Evolutionary conservation across 2,329 filamentous ascomycete species (phyloP).

Genomic region (Huntiella savannae): DNA sequence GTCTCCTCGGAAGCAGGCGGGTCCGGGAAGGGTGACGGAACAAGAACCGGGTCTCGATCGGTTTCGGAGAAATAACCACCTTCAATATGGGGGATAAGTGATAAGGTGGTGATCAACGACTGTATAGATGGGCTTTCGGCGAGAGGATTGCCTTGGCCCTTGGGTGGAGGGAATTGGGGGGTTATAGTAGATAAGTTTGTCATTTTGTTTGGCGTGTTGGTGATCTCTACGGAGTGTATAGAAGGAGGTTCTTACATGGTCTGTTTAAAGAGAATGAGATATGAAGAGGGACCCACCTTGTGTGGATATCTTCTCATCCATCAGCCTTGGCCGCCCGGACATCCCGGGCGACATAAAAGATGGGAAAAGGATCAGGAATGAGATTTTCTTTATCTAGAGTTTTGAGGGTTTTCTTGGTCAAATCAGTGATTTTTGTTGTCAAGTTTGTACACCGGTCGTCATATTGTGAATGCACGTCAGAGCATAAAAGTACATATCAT

Average conservation of each 20-base stretch:
- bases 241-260: background rate
- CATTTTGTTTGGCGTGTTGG: background rate
- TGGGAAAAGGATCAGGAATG: background rate
- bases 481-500: too few species aligned
- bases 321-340: background rate
- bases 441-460: too few species aligned
- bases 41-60: constrained; percentile 29
- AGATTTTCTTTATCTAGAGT: background rate
- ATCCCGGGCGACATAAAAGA: background rate
- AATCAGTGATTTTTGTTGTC: too few species aligned
- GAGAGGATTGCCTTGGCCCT: background rate
- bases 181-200: constrained; percentile 11
- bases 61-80: constrained; percentile 47
- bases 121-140: constrained; percentile 11
- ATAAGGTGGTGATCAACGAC: constrained; percentile 21
- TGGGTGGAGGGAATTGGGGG: constrained; percentile 8
- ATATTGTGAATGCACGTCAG: too few species aligned
- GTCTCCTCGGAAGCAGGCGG: constrained; percentile 20
- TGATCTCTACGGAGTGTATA: background rate
- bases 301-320: background rate
- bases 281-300: background rate
- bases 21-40: constrained; percentile 34
- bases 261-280: background rate
- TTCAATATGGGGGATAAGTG: constrained; percentile 37
- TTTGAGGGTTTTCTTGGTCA: too few species aligned